Evolutionary conservation across 441 rosid species (phyloP), one percentile per base, ranked within the genome.

Genomic region (Gossypium davidsonii): DNA sequence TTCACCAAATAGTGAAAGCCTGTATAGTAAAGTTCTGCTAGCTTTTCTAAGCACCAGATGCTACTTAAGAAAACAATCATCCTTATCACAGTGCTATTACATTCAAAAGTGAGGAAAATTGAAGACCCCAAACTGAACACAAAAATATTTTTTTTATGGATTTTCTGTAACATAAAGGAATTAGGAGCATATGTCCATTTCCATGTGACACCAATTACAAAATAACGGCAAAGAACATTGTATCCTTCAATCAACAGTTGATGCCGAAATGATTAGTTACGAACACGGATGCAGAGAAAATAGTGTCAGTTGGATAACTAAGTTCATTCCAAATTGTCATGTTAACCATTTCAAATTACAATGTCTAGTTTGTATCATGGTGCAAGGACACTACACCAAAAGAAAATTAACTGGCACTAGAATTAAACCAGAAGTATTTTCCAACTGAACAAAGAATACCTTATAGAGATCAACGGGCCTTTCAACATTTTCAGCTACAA

Each of bases 381-480:
- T 48, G 14, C 1, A 64, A 62, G 66, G 28, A 14, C 46, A 42
- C 42, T 26, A 61, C 20, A 37, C 62, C 26, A 26, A 51, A 68
- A 60, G 39, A 71, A 72, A 39, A 46, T 31, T 31, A 69, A 69
- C 60, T 31, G 68, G 61, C 23, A 25, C 34, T 14, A 58, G 23
- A 46, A 9, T 66, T 34, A 48, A 7, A 14, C 1, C 57, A 67
- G 39, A 48, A 67, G 15, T 2, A 67, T 34, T 44, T 49, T 53
- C 60, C 39, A 66, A 67, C 51, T 68, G 67, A 55, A 61, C 46
- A 73, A 62, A 74, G 28, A n/a, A 56, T 86, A 91, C 99, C 98
- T 95, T 93, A 81, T 93, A 95, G 12, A 95, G 95, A 87, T 95
- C 99, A 78, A 95, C 97, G 14, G 97, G 98, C 83, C 95, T 89